Evolutionary conservation across 805 yeast genomes (phyloP), one percentile per base, ranked within the genome.

Genomic region (Myxozyma monticola): DNA sequence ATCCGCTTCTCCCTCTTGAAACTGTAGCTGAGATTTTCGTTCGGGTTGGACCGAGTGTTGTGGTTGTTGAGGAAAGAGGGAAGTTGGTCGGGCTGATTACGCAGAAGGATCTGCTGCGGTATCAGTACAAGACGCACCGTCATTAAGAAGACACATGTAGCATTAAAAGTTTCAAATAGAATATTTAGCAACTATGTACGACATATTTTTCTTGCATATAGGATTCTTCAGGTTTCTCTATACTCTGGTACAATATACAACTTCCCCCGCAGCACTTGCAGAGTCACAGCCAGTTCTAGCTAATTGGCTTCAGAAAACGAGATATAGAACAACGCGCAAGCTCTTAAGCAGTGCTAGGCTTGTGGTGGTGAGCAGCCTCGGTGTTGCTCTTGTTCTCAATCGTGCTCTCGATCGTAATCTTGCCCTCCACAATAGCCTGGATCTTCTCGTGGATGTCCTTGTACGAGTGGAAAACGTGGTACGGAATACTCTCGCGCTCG

Each of bases 391-490:
- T 49, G 43, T 53, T 53, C 45, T 53, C 54, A 22, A 53, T 53
- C 3, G 45, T 41, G 17, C 48, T 29, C 41, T 57, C 51, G 8
- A 71, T 39, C 6, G 68, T 60, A 34, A 55, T 40, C 47, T 62
- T 59, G 45, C 76, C 77, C 26, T 68, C 74, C 41, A 82, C 69
- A 30, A 88, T 80, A 21, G 71, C 68, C 62, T 78, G 70, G 57
- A 86, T 77, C 60, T 77, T 78, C n/a, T 65, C 59, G 62, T 85
- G 77, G 62, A 91, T 91, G 59, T 88, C 95, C 31, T 71, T 70
- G 62, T 87, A 93, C 37, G 83, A 72, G 58, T 80, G 80, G 70
- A 93, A 93, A 64, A 85, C 95, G 41, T 83, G 80, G 72, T 82
- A 91, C 17, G 96, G 95, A 57, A 93, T 85, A 30, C 78, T 73